Base-by-base conservation (phyloP, 1,139 yeast species). In the Protomyces gravidus region DNA sequence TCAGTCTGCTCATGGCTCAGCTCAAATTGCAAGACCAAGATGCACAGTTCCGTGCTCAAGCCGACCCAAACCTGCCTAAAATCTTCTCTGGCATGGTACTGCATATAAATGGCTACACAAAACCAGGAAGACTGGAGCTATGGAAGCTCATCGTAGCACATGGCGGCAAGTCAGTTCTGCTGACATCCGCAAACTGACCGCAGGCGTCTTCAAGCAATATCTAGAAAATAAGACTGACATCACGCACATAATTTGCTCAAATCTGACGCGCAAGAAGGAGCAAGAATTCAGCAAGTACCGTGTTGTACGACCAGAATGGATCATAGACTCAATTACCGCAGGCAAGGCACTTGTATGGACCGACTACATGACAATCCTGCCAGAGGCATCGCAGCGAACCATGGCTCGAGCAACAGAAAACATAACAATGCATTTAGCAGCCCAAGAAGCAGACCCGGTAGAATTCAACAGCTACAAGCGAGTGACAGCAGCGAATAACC, bases 241-340 rank as follows among this genome's bases (percentile, higher is more conserved):
- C 0, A 87, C 97, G 0, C 97, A 92, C 71, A 85, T 92, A 5
- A 74, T 92, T 1, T 95, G 97, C 27, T 83, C 85, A 60, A 76
- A 83, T 36, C 70, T 65, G 62, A 89, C 97, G 0, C 88, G 94
- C 0, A 76, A 88, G 50, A 90, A 92, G 70, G 75, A 77, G 61
- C 70, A 79, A 2, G 84, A 86, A 70, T 88, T 81, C 68, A 75
- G 77, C 39, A 79, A 84, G 65, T 86, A 81, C 70, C 82, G 80
- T 65, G 95, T 92, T 1, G 95, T 89, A 1, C 79, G 72, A 62
- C 96, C 97, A 0, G 78, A 78, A 50, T 92, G 98, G 98, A 78
- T 92, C 1, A 76, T 78, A 0, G 89, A 89, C 46, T 80, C 86
- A 57, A 75, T 89, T 2, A 73, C 74, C 1, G 68, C 71, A 9